A percentile compares a stretch with the other conserved stretches of the same genome.
Evolutionary conservation across 2,329 filamentous ascomycete species (phyloP).

Genomic region (Stagonosporopsis tanaceti): DNA sequence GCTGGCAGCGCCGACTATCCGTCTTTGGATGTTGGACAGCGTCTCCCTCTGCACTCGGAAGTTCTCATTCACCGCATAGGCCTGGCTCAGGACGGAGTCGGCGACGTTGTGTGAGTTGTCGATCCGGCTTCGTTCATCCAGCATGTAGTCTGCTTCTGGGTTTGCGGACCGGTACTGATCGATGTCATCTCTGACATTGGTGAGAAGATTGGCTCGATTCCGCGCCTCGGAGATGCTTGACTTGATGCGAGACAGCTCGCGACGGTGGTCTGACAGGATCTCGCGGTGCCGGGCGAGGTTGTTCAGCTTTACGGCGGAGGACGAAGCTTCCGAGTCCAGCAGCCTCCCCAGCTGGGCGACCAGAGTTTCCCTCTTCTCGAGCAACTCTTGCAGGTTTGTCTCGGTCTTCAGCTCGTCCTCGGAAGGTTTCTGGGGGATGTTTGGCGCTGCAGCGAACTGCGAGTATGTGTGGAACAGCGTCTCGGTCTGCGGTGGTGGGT

Average conservation of each 20-base stretch:
- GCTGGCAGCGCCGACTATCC: slow-evolving; percentile 88
- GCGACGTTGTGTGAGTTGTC: slow-evolving; percentile 90
- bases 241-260: slow-evolving; percentile 79
- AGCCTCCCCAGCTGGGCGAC: slow-evolving; percentile 85
- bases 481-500: slow-evolving; percentile 71
- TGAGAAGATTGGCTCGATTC: slow-evolving; percentile 87
- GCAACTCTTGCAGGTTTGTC: slow-evolving; percentile 79
- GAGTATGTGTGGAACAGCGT: slow-evolving; percentile 84
- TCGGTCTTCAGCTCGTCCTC: slow-evolving; percentile 85
- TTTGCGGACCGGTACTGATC: slow-evolving; percentile 84
- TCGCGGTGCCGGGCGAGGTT: slow-evolving; percentile 92
- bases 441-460: slow-evolving; percentile 82
- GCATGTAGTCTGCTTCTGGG: slow-evolving; percentile 96
- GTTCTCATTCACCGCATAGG: slow-evolving; percentile 94
- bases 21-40: slow-evolving; percentile 84
- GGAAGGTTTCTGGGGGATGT: slow-evolving; percentile 81
- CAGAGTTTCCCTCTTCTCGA: slow-evolving; percentile 85
- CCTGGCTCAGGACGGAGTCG: slow-evolving; percentile 90
- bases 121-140: slow-evolving; percentile 83
- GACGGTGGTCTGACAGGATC: slow-evolving; percentile 85
- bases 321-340: slow-evolving; percentile 90
- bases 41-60: slow-evolving; percentile 89
- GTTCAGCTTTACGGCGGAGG: slow-evolving; percentile 95
- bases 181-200: slow-evolving; percentile 91
- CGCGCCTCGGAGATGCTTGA: slow-evolving; percentile 78